These are phyloP conservation scores for Hemerocallis citrina DNA, from an alignment of 106 monocot genomes.

Conservation along the genomic window DNA sequence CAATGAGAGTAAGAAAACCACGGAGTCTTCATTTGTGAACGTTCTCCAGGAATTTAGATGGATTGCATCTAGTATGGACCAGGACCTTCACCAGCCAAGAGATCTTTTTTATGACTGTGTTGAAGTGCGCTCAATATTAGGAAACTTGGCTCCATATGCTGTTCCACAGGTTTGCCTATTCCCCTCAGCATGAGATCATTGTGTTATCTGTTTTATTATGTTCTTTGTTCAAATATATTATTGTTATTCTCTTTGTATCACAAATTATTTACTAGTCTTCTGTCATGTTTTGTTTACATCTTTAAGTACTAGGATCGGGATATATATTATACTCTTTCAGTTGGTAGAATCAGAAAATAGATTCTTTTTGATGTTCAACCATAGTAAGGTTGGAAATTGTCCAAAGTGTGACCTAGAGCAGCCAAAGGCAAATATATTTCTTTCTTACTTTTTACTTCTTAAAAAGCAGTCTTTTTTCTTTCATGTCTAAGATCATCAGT, in stretches of 20 bases:
- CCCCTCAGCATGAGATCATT: background rate
- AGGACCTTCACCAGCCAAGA: slow-evolving; percentile 60
- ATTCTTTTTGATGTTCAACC: background rate
- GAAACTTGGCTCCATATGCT: slow-evolving; percentile 70
- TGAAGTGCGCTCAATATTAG: slow-evolving; percentile 60
- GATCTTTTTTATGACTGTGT: slow-evolving; percentile 77
- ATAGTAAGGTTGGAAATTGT: background rate
- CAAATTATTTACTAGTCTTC: background rate
- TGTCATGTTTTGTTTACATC: background rate
- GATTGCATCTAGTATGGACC: slow-evolving; percentile 62
- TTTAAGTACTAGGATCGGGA: background rate
- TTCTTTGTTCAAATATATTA: background rate
- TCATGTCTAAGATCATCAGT: too few species aligned
- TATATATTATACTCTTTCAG: background rate
- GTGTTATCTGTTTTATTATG: background rate
- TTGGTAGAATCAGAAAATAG: background rate
- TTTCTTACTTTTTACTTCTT: too few species aligned
- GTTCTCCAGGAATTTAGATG: slow-evolving; percentile 44
- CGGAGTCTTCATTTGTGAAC: slow-evolving; percentile 63
- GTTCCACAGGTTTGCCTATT: slow-evolving; percentile 62
- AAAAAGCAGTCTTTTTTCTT: too few species aligned
- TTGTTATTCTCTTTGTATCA: background rate
- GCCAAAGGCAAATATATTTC: too few species aligned
- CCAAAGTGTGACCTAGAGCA: background rate
- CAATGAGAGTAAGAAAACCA: slow-evolving; percentile 13